These are phyloP conservation scores for Mortierella alpina DNA, from an alignment of 192 early-diverging fungal species.

Conservation along the genomic window DNA sequence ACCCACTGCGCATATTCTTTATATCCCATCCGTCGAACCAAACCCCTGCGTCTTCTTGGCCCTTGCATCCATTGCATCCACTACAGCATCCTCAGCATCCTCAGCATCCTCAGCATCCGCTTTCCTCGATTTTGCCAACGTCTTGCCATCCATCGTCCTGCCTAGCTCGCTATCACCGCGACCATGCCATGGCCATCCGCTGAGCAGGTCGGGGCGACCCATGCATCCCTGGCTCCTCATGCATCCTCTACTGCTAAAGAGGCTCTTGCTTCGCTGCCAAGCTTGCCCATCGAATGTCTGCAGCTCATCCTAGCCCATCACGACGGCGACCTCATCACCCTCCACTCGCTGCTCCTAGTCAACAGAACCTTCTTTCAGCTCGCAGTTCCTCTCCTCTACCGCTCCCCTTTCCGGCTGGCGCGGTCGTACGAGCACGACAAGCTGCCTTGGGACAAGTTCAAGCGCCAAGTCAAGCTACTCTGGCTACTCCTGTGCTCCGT, in stretches of 20 bases:
- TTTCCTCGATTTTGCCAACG: no score
- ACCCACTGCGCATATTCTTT: no score
- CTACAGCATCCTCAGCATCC: no score
- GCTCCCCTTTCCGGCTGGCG: constrained; percentile 25
- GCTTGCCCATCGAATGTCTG: constrained; percentile 29
- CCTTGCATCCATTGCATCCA: no score
- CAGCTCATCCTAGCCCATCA: constrained; percentile 22
- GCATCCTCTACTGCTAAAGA: not conserved
- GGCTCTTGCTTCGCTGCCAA: not conserved
- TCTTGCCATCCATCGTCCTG: no score
- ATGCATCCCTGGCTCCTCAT: no score
- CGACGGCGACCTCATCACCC: constrained; percentile 3
- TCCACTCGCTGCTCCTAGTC: constrained; percentile 25
- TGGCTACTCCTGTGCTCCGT: constrained; percentile 21
- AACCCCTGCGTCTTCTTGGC: no score
- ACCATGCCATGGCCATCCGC: no score
- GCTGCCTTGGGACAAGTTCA: constrained; percentile 14
- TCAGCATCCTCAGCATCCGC: not conserved
- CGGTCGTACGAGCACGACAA: constrained; percentile 3
- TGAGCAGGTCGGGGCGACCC: no score
- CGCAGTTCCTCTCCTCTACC: constrained; percentile 16
- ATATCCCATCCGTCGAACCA: no score
- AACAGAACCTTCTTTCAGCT: constrained; percentile 25
- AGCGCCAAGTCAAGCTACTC: constrained; percentile 21
- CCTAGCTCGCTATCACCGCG: no score